phyloP scores from a whole-genome alignment of 2,329 filamentous ascomycete species.

The Diaporthe aspalathi region DNA sequence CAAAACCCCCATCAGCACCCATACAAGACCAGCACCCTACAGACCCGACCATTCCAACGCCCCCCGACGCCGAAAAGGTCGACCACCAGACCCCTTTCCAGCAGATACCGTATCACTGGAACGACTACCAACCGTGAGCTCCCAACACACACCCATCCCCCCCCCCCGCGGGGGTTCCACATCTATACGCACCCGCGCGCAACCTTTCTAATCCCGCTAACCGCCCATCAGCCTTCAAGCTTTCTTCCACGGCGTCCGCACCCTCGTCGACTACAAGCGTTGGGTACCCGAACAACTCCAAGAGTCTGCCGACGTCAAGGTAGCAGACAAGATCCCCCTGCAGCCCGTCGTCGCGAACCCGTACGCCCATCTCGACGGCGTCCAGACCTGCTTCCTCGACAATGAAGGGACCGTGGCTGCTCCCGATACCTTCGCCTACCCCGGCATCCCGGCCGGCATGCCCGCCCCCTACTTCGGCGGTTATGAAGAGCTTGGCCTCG shows the following conservation, averaged over 20 bases:
- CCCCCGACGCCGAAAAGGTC: conserved; percentile 15
- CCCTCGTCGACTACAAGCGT: conserved; percentile 38
- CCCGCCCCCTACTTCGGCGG: conserved; percentile 72
- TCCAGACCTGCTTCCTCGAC: conserved; percentile 61
- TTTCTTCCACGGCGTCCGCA: conserved; percentile 38
- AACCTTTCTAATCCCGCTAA: background rate
- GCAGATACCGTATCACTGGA: conserved; percentile 39
- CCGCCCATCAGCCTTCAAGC: conserved; percentile 29
- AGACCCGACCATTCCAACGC: conserved; percentile 12
- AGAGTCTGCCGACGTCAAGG: conserved; percentile 33
- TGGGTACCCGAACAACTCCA: conserved; percentile 38
- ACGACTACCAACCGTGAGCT: conserved; percentile 36
- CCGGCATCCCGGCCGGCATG: conserved; percentile 70
- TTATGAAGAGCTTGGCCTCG: conserved; percentile 69
- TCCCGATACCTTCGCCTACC: conserved; percentile 66
- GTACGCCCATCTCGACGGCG: conserved; percentile 36
- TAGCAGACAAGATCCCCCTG: conserved; percentile 33
- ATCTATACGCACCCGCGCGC: background rate
- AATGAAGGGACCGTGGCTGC: conserved; percentile 58
- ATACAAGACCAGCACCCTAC: background rate
- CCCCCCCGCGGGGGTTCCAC: no score
- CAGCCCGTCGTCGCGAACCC: conserved; percentile 34
- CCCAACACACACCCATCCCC: no score
- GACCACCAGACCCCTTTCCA: conserved; percentile 35
- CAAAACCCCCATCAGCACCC: conserved; percentile 22